phyloP scores from a whole-genome alignment of 495 filamentous ascomycete species.

The Corynascus novoguineensis region DNA sequence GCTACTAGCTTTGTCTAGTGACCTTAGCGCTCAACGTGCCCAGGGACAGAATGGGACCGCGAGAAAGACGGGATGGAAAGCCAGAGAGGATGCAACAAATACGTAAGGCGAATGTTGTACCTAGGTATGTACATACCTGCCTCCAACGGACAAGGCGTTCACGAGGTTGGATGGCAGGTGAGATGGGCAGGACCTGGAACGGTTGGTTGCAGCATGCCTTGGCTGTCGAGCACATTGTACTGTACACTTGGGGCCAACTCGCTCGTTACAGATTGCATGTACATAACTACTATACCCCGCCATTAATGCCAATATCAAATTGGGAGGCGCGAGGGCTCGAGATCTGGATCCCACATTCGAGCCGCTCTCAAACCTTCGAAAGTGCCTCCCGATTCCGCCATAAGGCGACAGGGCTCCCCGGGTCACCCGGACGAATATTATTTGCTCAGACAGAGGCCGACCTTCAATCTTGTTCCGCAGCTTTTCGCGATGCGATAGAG shows the following conservation, averaged over 20 bases:
- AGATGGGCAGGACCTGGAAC: too few relatives aligned
- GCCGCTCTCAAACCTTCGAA: constrained; percentile 2
- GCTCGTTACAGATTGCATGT: too few relatives aligned
- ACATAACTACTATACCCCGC: too few relatives aligned
- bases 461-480: not conserved
- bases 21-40: too few relatives aligned
- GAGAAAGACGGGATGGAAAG: not conserved
- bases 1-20: not conserved
- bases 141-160: too few relatives aligned
- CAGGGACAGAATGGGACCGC: not conserved
- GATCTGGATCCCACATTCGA: too few relatives aligned
- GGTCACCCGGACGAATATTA: not conserved
- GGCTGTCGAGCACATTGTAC: too few relatives aligned
- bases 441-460: not conserved
- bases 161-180: too few relatives aligned
- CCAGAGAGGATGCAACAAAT: not conserved
- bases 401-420: constrained; percentile 13
- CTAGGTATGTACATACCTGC: too few relatives aligned
- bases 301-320: not conserved
- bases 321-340: not conserved
- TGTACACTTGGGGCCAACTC: too few relatives aligned
- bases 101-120: not conserved
- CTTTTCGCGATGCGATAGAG: not conserved
- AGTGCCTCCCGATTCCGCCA: constrained; percentile 18
- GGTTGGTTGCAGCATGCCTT: too few relatives aligned